Evolutionary conservation across 1,139 yeast species (phyloP).

Genomic region (Diutina pseudorugosa): DNA sequence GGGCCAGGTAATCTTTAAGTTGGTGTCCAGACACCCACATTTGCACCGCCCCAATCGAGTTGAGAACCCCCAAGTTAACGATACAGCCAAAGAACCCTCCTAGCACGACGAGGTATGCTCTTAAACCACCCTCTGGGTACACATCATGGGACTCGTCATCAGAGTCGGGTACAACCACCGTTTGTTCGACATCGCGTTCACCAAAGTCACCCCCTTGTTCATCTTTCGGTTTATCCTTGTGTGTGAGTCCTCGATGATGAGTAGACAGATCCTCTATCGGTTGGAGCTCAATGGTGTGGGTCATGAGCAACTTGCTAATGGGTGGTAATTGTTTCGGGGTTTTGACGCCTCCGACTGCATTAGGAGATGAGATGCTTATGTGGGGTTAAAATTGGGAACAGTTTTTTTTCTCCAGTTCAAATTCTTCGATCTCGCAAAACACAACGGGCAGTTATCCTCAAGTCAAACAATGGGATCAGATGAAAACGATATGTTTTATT

Average conservation of each 20-base stretch:
- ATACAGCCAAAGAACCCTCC: constrained; percentile 51
- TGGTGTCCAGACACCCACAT: constrained; percentile 43
- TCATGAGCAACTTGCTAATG: background rate
- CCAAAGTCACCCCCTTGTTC: background rate
- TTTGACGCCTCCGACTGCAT: background rate
- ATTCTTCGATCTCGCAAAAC: too few relatives aligned
- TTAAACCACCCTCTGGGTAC: constrained; percentile 54
- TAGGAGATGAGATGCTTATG: background rate
- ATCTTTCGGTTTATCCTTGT: background rate
- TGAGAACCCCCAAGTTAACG: constrained; percentile 52
- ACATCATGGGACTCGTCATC: constrained; percentile 1
- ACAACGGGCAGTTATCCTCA: too few relatives aligned
- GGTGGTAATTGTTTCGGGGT: background rate
- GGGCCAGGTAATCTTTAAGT: constrained; percentile 13
- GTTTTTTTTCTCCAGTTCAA: too few relatives aligned
- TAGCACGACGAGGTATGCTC: constrained; percentile 46
- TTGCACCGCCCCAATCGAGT: constrained; percentile 49
- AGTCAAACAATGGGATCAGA: too few relatives aligned
- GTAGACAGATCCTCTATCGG: background rate
- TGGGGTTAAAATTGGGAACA: background rate
- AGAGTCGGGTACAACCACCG: background rate
- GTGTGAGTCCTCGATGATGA: background rate
- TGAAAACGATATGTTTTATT: too few relatives aligned
- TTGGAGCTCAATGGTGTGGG: background rate
- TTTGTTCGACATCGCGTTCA: background rate